A percentile compares a stretch with the other conserved stretches of the same genome.
phyloP scores from a whole-genome alignment of 805 yeast species.

The Monosporozyma servazzii region DNA sequence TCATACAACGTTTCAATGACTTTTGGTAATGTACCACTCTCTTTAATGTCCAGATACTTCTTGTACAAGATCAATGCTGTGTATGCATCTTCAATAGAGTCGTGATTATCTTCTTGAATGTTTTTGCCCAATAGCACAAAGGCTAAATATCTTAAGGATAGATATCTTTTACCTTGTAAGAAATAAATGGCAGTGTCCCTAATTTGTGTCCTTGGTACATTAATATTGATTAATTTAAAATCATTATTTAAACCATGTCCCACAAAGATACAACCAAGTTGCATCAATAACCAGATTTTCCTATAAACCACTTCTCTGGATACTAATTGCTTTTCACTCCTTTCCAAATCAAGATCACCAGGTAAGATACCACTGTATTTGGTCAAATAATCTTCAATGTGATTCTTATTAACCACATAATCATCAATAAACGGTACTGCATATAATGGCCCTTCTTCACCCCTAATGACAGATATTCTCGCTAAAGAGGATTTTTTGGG shows the following conservation, averaged over 20 bases:
- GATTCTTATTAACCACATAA: slow-evolving; percentile 65
- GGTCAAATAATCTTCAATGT: slow-evolving; percentile 78
- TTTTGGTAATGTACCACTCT: slow-evolving; percentile 49
- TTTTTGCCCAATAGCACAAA: slow-evolving; percentile 63
- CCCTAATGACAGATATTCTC: slow-evolving; percentile 77
- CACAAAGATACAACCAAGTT: slow-evolving; percentile 82
- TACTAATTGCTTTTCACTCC: slow-evolving; percentile 61
- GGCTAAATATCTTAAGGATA: slow-evolving; percentile 79
- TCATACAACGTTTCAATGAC: slow-evolving; percentile 58
- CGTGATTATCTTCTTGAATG: slow-evolving; percentile 91
- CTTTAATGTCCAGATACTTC: slow-evolving; percentile 55
- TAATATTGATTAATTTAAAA: slow-evolving; percentile 85
- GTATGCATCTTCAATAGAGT: slow-evolving; percentile 91
- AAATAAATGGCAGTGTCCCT: slow-evolving; percentile 83
- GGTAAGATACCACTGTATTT: slow-evolving; percentile 88
- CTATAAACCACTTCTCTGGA: slow-evolving; percentile 77
- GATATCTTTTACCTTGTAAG: slow-evolving; percentile 64
- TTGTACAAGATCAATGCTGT: slow-evolving; percentile 75
- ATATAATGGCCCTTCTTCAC: slow-evolving; percentile 51
- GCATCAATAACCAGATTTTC: slow-evolving; percentile 80
- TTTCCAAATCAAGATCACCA: slow-evolving; percentile 72
- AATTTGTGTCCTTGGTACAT: slow-evolving; percentile 77
- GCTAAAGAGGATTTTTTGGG: slow-evolving; percentile 78
- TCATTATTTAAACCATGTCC: slow-evolving; percentile 93
- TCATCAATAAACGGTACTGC: slow-evolving; percentile 89